Percentiles rank a stretch among this genome's conserved stretches.
Conservation (phyloP, 1,284 basidiomycete genomes). For the Grifola frondosa region DNA sequence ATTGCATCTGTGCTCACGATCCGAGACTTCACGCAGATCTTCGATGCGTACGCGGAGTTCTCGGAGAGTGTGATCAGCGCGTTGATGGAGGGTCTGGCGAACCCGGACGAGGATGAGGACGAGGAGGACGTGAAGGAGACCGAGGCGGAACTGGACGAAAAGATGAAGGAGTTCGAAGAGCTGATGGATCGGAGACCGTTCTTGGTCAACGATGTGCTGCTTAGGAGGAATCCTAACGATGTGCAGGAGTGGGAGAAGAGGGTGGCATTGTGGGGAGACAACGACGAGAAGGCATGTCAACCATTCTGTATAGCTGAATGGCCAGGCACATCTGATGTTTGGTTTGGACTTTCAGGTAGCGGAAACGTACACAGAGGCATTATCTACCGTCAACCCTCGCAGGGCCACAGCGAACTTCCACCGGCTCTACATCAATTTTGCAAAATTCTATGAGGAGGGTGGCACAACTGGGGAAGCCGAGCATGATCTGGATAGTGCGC, state of each 20-base stretch:
- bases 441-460: slow-evolving; percentile 97
- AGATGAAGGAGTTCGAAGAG: slow-evolving; percentile 93
- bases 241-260: slow-evolving; percentile 99
- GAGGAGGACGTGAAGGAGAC: slow-evolving; percentile 79
- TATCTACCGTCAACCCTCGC: slow-evolving; percentile 87
- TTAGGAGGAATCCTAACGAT: slow-evolving; percentile 95
- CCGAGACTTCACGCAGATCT: slow-evolving; percentile 97
- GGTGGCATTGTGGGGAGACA: slow-evolving; percentile 89
- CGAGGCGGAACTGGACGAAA: slow-evolving; percentile 83
- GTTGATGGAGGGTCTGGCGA: slow-evolving; percentile 84
- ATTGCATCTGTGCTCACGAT: slow-evolving; percentile 87
- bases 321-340: slow-evolving; percentile 5
- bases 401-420: slow-evolving; percentile 93
- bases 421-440: slow-evolving; percentile 92
- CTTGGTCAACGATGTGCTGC: slow-evolving; percentile 92
- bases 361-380: slow-evolving; percentile 87
- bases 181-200: slow-evolving; percentile 96
- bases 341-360: slow-evolving; percentile 60
- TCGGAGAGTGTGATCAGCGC: slow-evolving; percentile 89
- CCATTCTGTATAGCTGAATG: neutral
- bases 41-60: slow-evolving; percentile 96
- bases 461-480: slow-evolving; percentile 80
- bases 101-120: slow-evolving; percentile 68
- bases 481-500: slow-evolving; percentile 79
- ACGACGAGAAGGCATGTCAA: slow-evolving; percentile 80